Percentiles rank a stretch among this genome's conserved stretches.
Evolutionary conservation across 768 basidiomycete species (phyloP).

Genomic region (Lyophyllum decastes): DNA sequence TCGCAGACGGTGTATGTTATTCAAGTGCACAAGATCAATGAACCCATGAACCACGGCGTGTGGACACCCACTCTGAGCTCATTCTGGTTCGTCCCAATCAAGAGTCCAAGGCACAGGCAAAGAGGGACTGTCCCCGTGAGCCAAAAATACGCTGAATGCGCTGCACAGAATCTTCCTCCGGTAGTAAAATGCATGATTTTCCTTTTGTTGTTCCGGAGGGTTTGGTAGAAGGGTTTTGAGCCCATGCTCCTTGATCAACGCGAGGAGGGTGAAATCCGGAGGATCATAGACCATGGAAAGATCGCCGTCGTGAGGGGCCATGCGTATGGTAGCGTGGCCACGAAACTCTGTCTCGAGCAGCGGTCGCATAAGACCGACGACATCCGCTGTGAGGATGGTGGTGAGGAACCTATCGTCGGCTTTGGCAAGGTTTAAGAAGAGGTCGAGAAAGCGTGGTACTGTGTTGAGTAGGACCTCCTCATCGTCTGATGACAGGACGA

Average conservation of each 20-base stretch:
- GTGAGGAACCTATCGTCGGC: background rate
- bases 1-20: no score
- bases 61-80: background rate
- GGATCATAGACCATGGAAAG: conserved; percentile 6
- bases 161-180: background rate
- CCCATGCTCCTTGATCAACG: conserved; percentile 4
- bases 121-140: background rate
- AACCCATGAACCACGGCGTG: background rate
- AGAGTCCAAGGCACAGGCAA: background rate
- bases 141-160: conserved; percentile 11
- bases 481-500: conserved; percentile 1
- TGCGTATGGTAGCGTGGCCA: background rate
- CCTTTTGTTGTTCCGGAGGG: background rate
- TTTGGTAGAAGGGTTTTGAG: background rate
- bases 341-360: conserved; percentile 9
- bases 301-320: conserved; percentile 5
- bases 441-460: background rate
- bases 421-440: conserved; percentile 6
- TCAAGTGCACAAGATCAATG: no score
- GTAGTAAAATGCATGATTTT: background rate
- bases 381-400: conserved; percentile 10
- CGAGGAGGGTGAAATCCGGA: conserved; percentile 5
- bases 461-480: background rate
- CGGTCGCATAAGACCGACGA: conserved; percentile 12
- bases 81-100: conserved; percentile 5